These are phyloP conservation scores for Neurospora pannonica DNA, from an alignment of 495 filamentous ascomycete genomes.

Conservation along the genomic window DNA sequence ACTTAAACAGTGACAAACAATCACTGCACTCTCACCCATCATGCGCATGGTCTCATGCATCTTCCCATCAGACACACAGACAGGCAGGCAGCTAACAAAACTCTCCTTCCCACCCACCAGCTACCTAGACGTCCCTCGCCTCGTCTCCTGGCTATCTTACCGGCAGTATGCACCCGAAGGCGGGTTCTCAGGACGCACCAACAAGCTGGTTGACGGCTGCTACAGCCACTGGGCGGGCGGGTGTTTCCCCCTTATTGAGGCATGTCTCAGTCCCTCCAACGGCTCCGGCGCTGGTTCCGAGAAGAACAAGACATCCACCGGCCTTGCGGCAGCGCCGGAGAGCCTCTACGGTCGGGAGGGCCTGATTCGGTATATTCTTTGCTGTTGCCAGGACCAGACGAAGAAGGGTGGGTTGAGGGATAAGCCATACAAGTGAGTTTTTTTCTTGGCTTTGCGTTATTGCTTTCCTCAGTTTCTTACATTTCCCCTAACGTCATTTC, in stretches of 20 bases:
- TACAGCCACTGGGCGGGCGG: slow-evolving; percentile 96
- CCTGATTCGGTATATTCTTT: slow-evolving; percentile 76
- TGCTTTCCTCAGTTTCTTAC: too few relatives aligned
- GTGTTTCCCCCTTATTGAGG: slow-evolving; percentile 85
- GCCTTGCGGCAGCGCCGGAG: slow-evolving; percentile 13
- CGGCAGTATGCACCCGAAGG: slow-evolving; percentile 89
- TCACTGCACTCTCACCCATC: slow-evolving; percentile 3
- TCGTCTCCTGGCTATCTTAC: slow-evolving; percentile 79
- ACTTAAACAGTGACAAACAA: slow-evolving; percentile 8
- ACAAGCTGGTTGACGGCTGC: slow-evolving; percentile 95
- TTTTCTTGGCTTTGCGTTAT: background rate
- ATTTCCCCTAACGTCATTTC: too few relatives aligned
- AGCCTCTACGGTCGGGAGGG: slow-evolving; percentile 74
- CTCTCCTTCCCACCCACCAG: slow-evolving; percentile 25
- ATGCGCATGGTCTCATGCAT: background rate
- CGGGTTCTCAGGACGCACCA: slow-evolving; percentile 86
- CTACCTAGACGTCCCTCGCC: slow-evolving; percentile 65
- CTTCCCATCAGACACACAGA: background rate
- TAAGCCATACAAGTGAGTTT: slow-evolving; percentile 79
- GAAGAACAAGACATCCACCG: background rate
- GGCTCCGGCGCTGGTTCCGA: slow-evolving; percentile 4
- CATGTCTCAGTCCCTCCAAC: slow-evolving; percentile 43
- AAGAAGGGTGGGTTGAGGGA: slow-evolving; percentile 75
- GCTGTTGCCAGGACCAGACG: slow-evolving; percentile 67
- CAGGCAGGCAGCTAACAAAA: background rate